A percentile compares a stretch with the other conserved stretches of the same genome.
These are phyloP conservation scores for Theileria equi DNA, from an alignment of 169 alveolate genomes.

Conservation along the genomic window DNA sequence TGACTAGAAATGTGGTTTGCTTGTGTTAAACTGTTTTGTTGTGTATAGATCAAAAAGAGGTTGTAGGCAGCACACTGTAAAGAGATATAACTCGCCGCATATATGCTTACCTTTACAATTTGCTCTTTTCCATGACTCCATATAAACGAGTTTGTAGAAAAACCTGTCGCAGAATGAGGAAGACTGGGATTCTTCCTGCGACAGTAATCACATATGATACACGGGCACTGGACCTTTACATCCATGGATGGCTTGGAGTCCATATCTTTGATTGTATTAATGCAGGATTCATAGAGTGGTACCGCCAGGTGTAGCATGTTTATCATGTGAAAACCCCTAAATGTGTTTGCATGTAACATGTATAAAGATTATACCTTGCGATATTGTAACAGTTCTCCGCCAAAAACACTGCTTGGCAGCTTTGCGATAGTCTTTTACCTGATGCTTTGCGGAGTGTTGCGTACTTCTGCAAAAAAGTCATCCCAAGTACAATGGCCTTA, in stretches of 20 bases:
- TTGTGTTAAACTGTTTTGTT: constrained; percentile 35
- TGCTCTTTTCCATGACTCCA: constrained; percentile 28
- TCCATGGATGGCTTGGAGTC: constrained; percentile 1
- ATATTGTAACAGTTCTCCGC: constrained; percentile 58
- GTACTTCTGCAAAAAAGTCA: constrained; percentile 39
- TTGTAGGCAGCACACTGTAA: constrained; percentile 48
- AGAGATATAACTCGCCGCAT: constrained; percentile 3
- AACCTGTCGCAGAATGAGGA: constrained; percentile 39
- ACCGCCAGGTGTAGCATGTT: constrained; percentile 55
- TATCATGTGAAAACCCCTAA: constrained; percentile 58
- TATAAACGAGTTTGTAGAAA: constrained; percentile 18
- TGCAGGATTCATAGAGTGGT: constrained; percentile 60
- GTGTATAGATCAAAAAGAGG: constrained; percentile 49
- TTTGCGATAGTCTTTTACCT: constrained; percentile 3
- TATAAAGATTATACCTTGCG: constrained; percentile 67
- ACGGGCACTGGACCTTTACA: constrained; percentile 39
- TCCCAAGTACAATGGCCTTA: constrained; percentile 44
- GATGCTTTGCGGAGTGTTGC: constrained; percentile 24
- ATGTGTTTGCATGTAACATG: too few species aligned
- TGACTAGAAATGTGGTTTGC: constrained; percentile 54
- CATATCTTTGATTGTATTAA: constrained; percentile 10
- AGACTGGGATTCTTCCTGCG: constrained; percentile 3
- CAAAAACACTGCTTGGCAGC: constrained; percentile 10
- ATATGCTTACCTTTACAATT: constrained; percentile 28
- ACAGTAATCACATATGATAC: constrained; percentile 47